A percentile compares a stretch with the other conserved stretches of the same genome.
phyloP scores from a whole-genome alignment of 768 basidiomycete species.

The Leccinum pellstonianum region DNA sequence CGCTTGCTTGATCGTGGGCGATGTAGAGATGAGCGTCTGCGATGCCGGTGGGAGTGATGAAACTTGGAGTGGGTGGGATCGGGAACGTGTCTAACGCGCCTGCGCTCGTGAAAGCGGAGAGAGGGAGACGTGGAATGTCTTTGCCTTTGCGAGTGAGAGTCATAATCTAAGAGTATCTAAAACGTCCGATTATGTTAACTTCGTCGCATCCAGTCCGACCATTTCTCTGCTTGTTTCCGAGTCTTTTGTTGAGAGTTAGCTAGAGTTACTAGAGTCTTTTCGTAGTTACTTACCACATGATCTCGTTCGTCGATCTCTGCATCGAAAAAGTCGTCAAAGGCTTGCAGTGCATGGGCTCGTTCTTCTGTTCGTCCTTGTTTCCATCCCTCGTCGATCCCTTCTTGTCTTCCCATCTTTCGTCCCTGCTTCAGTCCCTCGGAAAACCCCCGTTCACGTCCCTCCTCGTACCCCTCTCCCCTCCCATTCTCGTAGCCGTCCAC shows the following conservation, averaged over 20 bases:
- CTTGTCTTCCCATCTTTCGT: constrained; percentile 27
- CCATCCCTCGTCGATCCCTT: constrained; percentile 36
- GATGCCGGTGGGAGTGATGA: constrained; percentile 59
- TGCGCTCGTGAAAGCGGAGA: constrained; percentile 72
- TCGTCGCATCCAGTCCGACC: constrained; percentile 32
- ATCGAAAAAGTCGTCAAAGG: constrained; percentile 56
- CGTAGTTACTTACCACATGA: constrained; percentile 22
- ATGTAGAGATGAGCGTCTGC: constrained; percentile 68
- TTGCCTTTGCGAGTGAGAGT: constrained; percentile 53
- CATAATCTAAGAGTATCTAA: not conserved
- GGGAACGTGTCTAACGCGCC: constrained; percentile 68
- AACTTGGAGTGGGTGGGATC: constrained; percentile 64
- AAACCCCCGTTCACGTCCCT: constrained; percentile 42
- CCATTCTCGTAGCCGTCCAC: constrained; percentile 48
- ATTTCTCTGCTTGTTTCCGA: constrained; percentile 22
- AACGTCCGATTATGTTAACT: not conserved
- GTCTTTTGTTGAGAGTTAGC: constrained; percentile 13
- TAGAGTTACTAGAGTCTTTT: no score
- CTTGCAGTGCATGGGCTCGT: constrained; percentile 50
- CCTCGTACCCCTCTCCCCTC: constrained; percentile 39
- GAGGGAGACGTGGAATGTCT: constrained; percentile 66
- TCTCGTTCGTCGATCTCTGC: constrained; percentile 39
- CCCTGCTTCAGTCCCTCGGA: constrained; percentile 37
- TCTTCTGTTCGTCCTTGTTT: constrained; percentile 47
- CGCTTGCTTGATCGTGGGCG: constrained; percentile 23